Base-by-base conservation (phyloP, 148 eudicot species). In the Diospyros kaki region DNA sequence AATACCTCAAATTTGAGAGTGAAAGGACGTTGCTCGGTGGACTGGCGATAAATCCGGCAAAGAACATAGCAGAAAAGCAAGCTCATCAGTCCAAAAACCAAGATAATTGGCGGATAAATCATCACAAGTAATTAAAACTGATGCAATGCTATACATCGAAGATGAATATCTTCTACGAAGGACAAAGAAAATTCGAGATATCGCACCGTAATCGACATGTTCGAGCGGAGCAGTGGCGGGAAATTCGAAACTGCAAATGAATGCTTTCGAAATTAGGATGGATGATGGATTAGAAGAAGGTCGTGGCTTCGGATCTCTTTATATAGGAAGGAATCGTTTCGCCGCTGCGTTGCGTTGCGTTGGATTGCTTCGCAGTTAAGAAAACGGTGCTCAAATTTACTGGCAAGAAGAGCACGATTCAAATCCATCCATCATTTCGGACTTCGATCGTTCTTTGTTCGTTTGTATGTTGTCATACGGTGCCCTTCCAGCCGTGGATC, bases 1-100 rank as follows among this genome's bases (percentile, higher is more conserved):
- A 15, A 50, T 83, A 85, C 88, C 88, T 83, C 77, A 58, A 83
- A 80, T 80, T 85, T 83, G 9, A 85, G 72, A 75, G 84, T 78
- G 82, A 83, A 81, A 74, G 82, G 75, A 79, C 77, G 81, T 53
- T 52, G 39, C 73, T 44, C 64, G 41, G 52, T 50, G 60, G 66
- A 66, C 45, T 58, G 45, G 58, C 68, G 63, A 61, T 44, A 15
- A 38, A 69, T 58, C 48, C 11, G 38, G 7, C 61, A 0, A 41
- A 61, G 13, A 55, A 76, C 5, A 13, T 13, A 73, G 64, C 28
- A 28, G 28, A 28, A 28, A 28, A 28, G 28, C 28, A 74, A 41
- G 11, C 4, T 63, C 52, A n/a, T 74, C 15, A 74, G 69, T 40
- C 50, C 17, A 40, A 28, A 51, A 9, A 38, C 45, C 43, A 50